Evolutionary conservation across 2,329 filamentous ascomycete genomes (phyloP), one percentile per base, ranked within the genome.

Genomic region (Fusarium robinianum): DNA sequence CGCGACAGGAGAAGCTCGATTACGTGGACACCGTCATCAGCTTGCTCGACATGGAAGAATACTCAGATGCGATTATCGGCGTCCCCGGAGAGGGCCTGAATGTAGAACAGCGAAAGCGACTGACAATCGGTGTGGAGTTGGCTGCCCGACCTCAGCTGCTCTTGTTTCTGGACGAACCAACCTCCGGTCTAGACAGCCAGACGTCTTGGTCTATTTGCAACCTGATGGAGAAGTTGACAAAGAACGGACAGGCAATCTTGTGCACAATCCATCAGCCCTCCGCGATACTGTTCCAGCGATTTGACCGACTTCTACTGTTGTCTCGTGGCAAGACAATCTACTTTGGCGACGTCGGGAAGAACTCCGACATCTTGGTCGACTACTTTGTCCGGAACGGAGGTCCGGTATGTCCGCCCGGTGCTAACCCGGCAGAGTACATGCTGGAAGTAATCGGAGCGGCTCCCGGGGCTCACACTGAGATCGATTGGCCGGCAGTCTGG

Each of bases 21-120:
- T 95, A 95, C 47, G 88, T 94, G 16, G 84, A 91, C 38, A 87
- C 92, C 55, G 87, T 83, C 8, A 82, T 84, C 51, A 72, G 72
- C 58, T 76, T 85, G 64, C 69, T 85, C 4, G 75, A 80, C 53
- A 83, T 85, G 80, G 65, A 76, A 19, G 79, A 82, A 37, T 84
- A 81, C 39, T 80, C 81, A 2, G 78, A 84, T 38, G 80, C 80
- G 2, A 73, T 84, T 5, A 79, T 85, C 31, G 82, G 82, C 50
- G 70, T 77, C 0, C 77, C 78, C 1, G 81, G 80, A 1, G 75
- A 75, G 31, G 79, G 78, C 14, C 68, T 83, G 5, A 80, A 80
- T 34, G 75, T 81, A 8, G 78, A 82, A 47, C 79, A 83, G 53
- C 68, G 79, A 3, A 83, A 83, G 60, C 69, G 77, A 0, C 62